Conservation (phyloP, 805 yeast species). For the Metschnikowia aberdeeniae region DNA sequence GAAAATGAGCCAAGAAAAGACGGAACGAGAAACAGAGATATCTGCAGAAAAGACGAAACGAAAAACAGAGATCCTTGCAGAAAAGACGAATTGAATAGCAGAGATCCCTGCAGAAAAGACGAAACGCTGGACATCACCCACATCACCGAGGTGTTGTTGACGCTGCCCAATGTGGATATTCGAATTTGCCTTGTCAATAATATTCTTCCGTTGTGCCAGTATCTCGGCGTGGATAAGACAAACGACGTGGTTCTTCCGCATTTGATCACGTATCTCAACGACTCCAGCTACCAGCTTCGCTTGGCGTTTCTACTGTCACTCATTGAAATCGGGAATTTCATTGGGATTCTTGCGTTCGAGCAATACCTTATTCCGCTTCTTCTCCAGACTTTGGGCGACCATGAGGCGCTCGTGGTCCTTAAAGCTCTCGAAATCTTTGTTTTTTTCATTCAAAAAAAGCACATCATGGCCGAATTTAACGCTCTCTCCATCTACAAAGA, state of each 20-base stretch:
- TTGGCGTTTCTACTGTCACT: slow-evolving; percentile 69
- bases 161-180: slow-evolving; percentile 65
- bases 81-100: too few species aligned
- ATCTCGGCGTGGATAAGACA: slow-evolving; percentile 82
- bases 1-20: slow-evolving; percentile 16
- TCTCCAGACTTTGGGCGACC: slow-evolving; percentile 77
- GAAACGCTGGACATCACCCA: slow-evolving; percentile 51
- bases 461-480: slow-evolving; percentile 34
- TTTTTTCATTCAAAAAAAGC: slow-evolving; percentile 25
- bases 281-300: slow-evolving; percentile 62
- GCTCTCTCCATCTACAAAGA: slow-evolving; percentile 37
- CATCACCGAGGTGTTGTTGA: slow-evolving; percentile 59
- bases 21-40: slow-evolving; percentile 23
- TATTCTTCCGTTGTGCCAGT: slow-evolving; percentile 73
- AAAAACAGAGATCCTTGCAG: slow-evolving; percentile 34
- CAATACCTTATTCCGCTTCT: slow-evolving; percentile 84
- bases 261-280: slow-evolving; percentile 86
- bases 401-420: slow-evolving; percentile 76
- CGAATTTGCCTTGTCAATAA: slow-evolving; percentile 65
- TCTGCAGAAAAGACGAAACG: slow-evolving; percentile 17
- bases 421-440: slow-evolving; percentile 51
- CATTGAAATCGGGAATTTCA: slow-evolving; percentile 68
- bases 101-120: slow-evolving; percentile 14
- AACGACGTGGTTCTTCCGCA: slow-evolving; percentile 88
- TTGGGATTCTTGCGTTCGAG: slow-evolving; percentile 79